Evolutionary conservation across 2,329 filamentous ascomycete species (phyloP).

Genomic region (Cryphonectria naterciae): DNA sequence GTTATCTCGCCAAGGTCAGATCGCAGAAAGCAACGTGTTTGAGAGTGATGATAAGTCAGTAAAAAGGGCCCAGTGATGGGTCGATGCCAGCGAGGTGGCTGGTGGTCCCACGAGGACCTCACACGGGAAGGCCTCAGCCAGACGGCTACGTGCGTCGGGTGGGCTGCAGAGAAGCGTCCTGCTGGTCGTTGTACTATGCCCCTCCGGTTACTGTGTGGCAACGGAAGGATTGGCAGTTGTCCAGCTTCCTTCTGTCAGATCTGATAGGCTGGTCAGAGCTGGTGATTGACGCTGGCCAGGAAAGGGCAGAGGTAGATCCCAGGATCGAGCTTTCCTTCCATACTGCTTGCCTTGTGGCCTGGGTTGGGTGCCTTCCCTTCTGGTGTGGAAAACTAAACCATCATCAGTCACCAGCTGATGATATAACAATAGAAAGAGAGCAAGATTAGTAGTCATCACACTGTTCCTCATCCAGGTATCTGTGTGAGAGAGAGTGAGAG

Average conservation of each 20-base stretch:
- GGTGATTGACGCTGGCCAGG: constrained; percentile 14
- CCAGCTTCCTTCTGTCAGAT: neutral
- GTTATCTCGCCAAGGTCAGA: constrained; percentile 13
- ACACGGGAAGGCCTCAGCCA: constrained; percentile 1
- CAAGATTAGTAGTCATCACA: neutral
- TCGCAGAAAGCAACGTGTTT: constrained; percentile 1
- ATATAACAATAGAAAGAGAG: neutral
- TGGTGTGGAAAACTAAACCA: constrained; percentile 7
- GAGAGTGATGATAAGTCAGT: neutral
- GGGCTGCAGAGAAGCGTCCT: constrained; percentile 9
- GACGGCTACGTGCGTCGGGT: constrained; percentile 4
- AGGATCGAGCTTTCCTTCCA: neutral
- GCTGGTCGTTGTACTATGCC: neutral
- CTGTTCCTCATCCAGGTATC: neutral
- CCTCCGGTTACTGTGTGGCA: neutral
- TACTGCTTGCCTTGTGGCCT: constrained; percentile 10
- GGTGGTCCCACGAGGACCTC: neutral
- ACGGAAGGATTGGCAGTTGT: neutral
- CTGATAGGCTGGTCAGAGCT: neutral
- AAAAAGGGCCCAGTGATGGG: neutral
- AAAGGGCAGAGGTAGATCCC: neutral
- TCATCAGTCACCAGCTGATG: neutral
- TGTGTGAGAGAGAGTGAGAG: too few relatives aligned
- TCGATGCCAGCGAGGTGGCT: neutral
- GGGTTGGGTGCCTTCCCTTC: neutral